Evolutionary conservation across 2,329 filamentous ascomycete species (phyloP).

Genomic region (Exophiala sp.): DNA sequence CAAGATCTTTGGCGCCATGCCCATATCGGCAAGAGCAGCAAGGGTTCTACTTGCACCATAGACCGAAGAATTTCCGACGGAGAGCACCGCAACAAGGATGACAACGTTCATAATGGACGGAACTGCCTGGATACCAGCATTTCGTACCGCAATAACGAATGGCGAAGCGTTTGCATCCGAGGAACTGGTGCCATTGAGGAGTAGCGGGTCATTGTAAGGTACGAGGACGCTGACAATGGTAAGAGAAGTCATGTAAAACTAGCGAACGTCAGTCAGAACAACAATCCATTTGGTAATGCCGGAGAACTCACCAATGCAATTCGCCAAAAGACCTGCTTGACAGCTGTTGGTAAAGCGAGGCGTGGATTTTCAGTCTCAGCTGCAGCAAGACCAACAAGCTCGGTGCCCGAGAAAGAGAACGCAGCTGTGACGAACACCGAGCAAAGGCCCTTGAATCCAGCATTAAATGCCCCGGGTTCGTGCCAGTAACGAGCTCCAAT

Average conservation of each 20-base stretch:
- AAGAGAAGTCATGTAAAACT: constrained; percentile 81
- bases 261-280: neutral
- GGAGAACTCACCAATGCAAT: constrained; percentile 58
- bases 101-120: constrained; percentile 93
- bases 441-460: constrained; percentile 64
- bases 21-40: constrained; percentile 82
- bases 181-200: constrained; percentile 57
- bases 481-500: constrained; percentile 77
- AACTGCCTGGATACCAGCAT: constrained; percentile 75
- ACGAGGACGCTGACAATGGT: constrained; percentile 79
- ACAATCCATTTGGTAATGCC: neutral
- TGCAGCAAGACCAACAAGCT: constrained; percentile 59
- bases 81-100: constrained; percentile 84
- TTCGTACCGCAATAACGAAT: constrained; percentile 87
- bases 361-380: constrained; percentile 57
- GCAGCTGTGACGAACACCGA: constrained; percentile 62
- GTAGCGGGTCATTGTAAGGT: constrained; percentile 63
- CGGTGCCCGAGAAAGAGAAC: constrained; percentile 61
- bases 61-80: constrained; percentile 86
- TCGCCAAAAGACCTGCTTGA: constrained; percentile 92
- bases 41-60: constrained; percentile 90
- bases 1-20: constrained; percentile 72
- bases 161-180: constrained; percentile 74
- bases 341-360: constrained; percentile 75
- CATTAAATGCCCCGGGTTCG: constrained; percentile 70